Evolutionary conservation across 1,284 basidiomycete species (phyloP).

Genomic region (Rhodotorula sp.): DNA sequence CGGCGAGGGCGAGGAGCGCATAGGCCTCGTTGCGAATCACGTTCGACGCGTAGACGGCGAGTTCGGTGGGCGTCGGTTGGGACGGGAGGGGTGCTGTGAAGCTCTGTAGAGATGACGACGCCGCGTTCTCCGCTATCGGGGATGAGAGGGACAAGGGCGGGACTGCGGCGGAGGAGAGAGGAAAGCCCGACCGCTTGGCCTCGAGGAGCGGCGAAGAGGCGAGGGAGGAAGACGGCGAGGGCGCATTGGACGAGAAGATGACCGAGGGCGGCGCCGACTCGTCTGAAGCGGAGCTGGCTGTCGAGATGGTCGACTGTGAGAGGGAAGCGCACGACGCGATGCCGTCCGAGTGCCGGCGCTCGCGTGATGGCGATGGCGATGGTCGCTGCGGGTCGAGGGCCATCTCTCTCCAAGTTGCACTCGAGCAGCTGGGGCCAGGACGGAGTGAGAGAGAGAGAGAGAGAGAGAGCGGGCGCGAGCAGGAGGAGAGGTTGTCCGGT

Average conservation of each 20-base stretch:
- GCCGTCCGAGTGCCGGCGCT: too few relatives aligned
- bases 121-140: constrained; percentile 2
- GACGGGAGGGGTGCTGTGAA: too few relatives aligned
- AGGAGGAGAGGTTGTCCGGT: neutral
- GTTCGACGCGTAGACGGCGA: constrained; percentile 39
- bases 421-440: neutral
- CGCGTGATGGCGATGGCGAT: too few relatives aligned
- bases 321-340: neutral
- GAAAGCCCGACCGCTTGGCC: constrained; percentile 2
- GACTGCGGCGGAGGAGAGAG: constrained; percentile 6
- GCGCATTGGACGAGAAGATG: constrained; percentile 23
- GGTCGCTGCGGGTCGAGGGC: neutral
- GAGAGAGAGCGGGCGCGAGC: neutral
- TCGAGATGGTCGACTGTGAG: constrained; percentile 13
- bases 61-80: constrained; percentile 19
- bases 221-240: constrained; percentile 33
- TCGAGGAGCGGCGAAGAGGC: constrained; percentile 35
- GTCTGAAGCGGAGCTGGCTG: constrained; percentile 15
- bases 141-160: constrained; percentile 9
- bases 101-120: too few relatives aligned
- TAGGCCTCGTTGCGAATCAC: constrained; percentile 44
- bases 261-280: constrained; percentile 25
- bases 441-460: neutral
- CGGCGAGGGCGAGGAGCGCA: constrained; percentile 44
- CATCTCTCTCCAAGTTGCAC: constrained; percentile 4